Conservation (phyloP, 306 rosid species). For the Pueraria montana region DNA sequence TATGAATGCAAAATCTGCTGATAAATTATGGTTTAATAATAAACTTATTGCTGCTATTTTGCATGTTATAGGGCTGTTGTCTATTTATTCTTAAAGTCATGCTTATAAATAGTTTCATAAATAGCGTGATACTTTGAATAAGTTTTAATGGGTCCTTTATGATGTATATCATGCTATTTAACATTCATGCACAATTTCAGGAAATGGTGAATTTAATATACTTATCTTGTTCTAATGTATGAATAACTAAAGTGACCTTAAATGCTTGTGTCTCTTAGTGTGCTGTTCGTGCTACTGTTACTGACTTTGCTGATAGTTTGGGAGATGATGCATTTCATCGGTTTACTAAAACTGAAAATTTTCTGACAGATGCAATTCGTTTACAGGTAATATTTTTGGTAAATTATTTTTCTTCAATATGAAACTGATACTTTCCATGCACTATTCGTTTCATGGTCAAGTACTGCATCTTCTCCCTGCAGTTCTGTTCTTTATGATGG, state of each 20-base stretch:
- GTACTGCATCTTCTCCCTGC: conserved; percentile 32
- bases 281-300: conserved; percentile 79
- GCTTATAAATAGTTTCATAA: conserved; percentile 27
- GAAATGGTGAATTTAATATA: conserved; percentile 38
- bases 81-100: conserved; percentile 14
- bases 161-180: conserved; percentile 24
- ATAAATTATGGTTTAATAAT: not conserved
- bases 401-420: conserved; percentile 2
- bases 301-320: conserved; percentile 59
- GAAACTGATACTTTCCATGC: not conserved
- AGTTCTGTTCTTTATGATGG: conserved; percentile 30
- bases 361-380: conserved; percentile 81
- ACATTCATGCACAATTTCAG: conserved; percentile 29
- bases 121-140: not conserved
- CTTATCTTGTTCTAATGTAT: conserved; percentile 36
- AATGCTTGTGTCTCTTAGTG: conserved; percentile 70
- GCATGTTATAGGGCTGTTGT: conserved; percentile 11
- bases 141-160: conserved; percentile 27
- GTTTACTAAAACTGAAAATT: conserved; percentile 57
- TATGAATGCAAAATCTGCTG: not conserved
- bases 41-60: not conserved
- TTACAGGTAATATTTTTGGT: conserved; percentile 72
- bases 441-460: too few relatives aligned
- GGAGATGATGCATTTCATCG: conserved; percentile 49
- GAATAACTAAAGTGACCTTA: conserved; percentile 40